phyloP scores from a whole-genome alignment of 139 green algal species.

The Zygnema circumcarinatum region DNA sequence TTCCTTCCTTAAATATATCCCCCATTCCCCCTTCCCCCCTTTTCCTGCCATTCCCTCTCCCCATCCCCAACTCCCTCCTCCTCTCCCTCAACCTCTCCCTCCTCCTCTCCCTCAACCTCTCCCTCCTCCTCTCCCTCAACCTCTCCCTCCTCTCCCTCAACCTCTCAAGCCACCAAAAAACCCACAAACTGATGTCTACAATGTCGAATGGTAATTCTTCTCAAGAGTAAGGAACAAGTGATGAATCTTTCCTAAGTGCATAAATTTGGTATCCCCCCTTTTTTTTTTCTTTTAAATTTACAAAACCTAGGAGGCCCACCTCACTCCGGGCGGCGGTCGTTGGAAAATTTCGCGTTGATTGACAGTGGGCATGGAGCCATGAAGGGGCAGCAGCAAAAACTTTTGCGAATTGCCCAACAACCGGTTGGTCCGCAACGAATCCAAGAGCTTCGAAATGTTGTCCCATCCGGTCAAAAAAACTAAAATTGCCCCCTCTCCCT shows the following conservation, averaged over 20 bases:
- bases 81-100: conserved; percentile 82
- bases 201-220: too few species aligned
- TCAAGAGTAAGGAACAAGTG: too few species aligned
- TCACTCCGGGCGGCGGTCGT: conserved; percentile 53
- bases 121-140: conserved; percentile 74
- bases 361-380: conserved; percentile 63
- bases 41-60: conserved; percentile 47
- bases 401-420: conserved; percentile 22
- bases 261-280: too few species aligned
- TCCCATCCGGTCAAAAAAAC: conserved; percentile 71
- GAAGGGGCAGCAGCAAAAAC: conserved; percentile 59
- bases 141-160: conserved; percentile 37
- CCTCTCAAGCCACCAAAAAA: not conserved
- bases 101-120: conserved; percentile 73
- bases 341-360: conserved; percentile 64
- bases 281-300: too few species aligned
- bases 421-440: conserved; percentile 21
- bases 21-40: conserved; percentile 84
- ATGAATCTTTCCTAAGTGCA: too few species aligned
- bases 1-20: too few species aligned
- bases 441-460: conserved; percentile 65
- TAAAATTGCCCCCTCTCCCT: conserved; percentile 63
- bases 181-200: not conserved
- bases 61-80: conserved; percentile 79
- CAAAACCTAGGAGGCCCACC: conserved; percentile 36